Evolutionary conservation across 1,139 yeast species (phyloP), one percentile per base, ranked within the genome.

Genomic region (Taiozyma sp.): DNA sequence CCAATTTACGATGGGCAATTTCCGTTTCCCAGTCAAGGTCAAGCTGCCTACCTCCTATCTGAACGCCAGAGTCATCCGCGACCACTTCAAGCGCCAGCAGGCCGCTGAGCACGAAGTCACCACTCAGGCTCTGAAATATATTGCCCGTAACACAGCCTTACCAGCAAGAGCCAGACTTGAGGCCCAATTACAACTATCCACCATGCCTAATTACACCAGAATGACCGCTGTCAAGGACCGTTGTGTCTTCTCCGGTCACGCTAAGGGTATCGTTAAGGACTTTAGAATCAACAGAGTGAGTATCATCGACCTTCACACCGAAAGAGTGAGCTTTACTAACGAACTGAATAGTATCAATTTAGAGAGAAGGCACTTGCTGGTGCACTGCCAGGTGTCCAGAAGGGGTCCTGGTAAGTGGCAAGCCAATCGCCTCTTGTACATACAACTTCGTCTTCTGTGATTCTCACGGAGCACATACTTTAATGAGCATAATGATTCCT

Each of bases 401-500:
- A 88, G 70, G 98, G 97, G 64, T 87, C 93, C 29, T 93, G 98
- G 99, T 91, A 72, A 68, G 23, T 93, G 98, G 99, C 91, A 72
- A 68, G 16, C 14, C 36, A n/a, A 13, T 7, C 36, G n/a, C 36
- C n/a, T 32, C 29, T 22, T 27, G 32, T 40, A 38, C 41, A 38
- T 38, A 38, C n/a, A 32, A n/a, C 6, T 32, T n/a, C 19, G 16
- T 32, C 19, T 19, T 7, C 14, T 32, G 34, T 30, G 36, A n/a
- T 32, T 32, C 19, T 14, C 36, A n/a, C 9, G 9, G 19, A n/a
- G 14, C 36, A 32, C 36, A n/a, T 32, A 32, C 36, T 32, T 22
- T 23, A 40, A 39, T 16, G 48, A 46, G 28, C 27, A 23, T 24
- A 16, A 43, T 43, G 44, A 28, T 7, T 10, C 29, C 34, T 34